phyloP scores from a whole-genome alignment of 441 rosid species.

The Pelargonium fulgidum region DNA sequence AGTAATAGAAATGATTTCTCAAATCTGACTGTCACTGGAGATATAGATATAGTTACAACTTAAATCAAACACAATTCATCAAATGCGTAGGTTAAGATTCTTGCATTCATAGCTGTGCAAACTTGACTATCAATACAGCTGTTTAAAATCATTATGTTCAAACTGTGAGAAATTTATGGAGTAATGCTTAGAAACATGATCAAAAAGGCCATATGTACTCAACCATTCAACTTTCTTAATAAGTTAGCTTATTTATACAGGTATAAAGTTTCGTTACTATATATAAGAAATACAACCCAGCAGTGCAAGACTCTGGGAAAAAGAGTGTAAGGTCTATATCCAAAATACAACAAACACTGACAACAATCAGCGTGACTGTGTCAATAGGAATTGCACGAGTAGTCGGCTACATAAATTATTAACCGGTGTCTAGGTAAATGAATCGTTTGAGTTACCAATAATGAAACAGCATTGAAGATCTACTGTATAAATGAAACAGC shows the following conservation, averaged over 20 bases:
- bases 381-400: no score
- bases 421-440: no score
- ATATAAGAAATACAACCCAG: no score
- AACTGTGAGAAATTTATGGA: neutral
- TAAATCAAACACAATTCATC: neutral
- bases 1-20: neutral
- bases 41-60: slow-evolving; percentile 1
- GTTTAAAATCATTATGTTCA: neutral
- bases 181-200: neutral
- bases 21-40: neutral
- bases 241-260: no score
- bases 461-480: neutral
- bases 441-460: no score
- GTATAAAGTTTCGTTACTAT: no score
- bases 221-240: no score
- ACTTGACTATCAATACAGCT: neutral
- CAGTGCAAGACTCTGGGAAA: no score
- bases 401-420: no score
- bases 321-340: no score
- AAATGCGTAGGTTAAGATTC: neutral
- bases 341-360: no score
- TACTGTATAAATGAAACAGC: neutral
- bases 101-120: neutral
- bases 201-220: neutral
- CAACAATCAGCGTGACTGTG: no score